These are phyloP conservation scores for Piromyces finnis DNA, from an alignment of 192 early-diverging fungal species.

Conservation along the genomic window DNA sequence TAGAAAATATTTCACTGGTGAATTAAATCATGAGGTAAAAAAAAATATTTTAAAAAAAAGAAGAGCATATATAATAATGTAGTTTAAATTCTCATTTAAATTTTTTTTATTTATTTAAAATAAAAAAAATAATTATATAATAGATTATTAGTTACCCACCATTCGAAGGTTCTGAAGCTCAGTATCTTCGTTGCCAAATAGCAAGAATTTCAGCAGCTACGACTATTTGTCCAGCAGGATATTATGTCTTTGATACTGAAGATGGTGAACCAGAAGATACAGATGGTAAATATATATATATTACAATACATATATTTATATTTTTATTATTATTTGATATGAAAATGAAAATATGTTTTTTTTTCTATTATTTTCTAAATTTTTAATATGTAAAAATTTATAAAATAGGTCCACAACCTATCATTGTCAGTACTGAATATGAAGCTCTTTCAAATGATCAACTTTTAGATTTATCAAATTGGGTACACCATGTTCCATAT, in stretches of 20 bases:
- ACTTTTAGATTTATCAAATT: slow-evolving; percentile 21
- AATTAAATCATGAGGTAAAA: slow-evolving; percentile 25
- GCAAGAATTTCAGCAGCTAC: slow-evolving; percentile 33
- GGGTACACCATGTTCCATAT: slow-evolving; percentile 46
- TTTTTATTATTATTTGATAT: too few relatives aligned
- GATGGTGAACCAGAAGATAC: slow-evolving; percentile 24
- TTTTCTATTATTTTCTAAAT: too few relatives aligned
- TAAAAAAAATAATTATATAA: too few relatives aligned
- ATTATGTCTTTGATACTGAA: slow-evolving; percentile 41
- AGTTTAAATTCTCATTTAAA: too few relatives aligned
- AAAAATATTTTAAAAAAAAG: too few relatives aligned
- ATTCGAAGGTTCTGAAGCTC: slow-evolving; percentile 32
- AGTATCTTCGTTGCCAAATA: slow-evolving; percentile 42
- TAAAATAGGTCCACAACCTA: slow-evolving; percentile 14
- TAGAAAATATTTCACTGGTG: slow-evolving; percentile 32
- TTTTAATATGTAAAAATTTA: too few relatives aligned
- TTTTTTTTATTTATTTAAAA: too few relatives aligned
- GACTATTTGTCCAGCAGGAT: slow-evolving; percentile 30
- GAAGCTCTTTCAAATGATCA: slow-evolving; percentile 23
- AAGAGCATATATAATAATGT: too few relatives aligned
- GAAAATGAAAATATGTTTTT: too few relatives aligned
- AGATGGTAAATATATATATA: slow-evolving; percentile 3
- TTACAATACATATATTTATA: too few relatives aligned
- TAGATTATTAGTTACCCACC: slow-evolving; percentile 31
- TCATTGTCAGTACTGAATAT: slow-evolving; percentile 41